Conservation (phyloP, 179 eudicot species). For the Gypsophila paniculata region DNA sequence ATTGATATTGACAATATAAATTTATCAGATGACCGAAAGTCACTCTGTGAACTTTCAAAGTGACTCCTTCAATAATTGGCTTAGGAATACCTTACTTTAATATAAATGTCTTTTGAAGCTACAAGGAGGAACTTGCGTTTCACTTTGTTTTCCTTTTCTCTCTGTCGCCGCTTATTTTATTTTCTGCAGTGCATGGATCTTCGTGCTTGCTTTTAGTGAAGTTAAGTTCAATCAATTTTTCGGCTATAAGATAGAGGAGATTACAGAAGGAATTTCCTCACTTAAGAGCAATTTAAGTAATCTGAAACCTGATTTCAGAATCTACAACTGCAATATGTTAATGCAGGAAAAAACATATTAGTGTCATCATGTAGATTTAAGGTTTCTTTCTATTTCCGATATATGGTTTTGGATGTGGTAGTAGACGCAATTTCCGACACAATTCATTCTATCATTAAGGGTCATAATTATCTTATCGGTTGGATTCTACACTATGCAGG, state of each 20-base stretch:
- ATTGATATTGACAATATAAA: background rate
- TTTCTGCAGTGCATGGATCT: background rate
- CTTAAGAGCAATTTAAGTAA: conserved; percentile 3
- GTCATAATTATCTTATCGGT: background rate
- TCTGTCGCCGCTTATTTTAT: background rate
- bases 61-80: background rate
- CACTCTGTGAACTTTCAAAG: background rate
- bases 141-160: conserved; percentile 2
- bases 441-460: background rate
- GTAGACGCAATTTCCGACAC: background rate
- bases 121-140: background rate
- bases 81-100: background rate
- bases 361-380: background rate
- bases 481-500: conserved; percentile 27
- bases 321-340: no score
- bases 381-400: background rate
- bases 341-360: background rate
- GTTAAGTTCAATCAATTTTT: background rate
- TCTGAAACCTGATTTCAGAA: background rate
- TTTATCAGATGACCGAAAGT: background rate
- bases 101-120: conserved; percentile 6
- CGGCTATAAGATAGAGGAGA: background rate
- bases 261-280: background rate
- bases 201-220: background rate
- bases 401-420: no score